phyloP scores from a whole-genome alignment of 75 land plant species.

The Larix kaempferi region DNA sequence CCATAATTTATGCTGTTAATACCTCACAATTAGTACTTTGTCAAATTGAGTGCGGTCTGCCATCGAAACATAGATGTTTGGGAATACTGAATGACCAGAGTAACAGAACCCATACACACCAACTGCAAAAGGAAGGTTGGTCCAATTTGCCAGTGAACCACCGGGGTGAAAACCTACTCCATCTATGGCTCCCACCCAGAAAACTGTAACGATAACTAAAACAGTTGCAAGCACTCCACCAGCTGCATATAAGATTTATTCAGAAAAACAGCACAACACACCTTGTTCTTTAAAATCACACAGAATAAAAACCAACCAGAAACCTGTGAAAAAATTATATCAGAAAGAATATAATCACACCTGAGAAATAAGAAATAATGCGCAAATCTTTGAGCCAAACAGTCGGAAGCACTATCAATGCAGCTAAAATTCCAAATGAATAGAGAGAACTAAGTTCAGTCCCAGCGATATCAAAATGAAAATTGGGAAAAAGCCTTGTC shows the following conservation, averaged over 20 bases:
- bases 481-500: constrained; percentile 69
- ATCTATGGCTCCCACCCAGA: constrained; percentile 59
- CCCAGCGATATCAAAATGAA: constrained; percentile 42
- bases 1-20: not conserved
- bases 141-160: constrained; percentile 54
- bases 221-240: constrained; percentile 86
- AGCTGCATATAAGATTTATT: constrained; percentile 44
- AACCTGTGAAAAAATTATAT: not conserved
- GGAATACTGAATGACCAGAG: constrained; percentile 92
- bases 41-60: constrained; percentile 66
- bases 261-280: not conserved
- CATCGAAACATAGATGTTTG: constrained; percentile 89
- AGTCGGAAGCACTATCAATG: constrained; percentile 76
- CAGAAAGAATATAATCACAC: constrained; percentile 22
- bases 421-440: constrained; percentile 63
- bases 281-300: not conserved
- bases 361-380: constrained; percentile 83
- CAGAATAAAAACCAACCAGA: not conserved
- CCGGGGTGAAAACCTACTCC: constrained; percentile 66
- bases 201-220: constrained; percentile 53
- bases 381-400: constrained; percentile 85
- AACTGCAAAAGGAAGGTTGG: constrained; percentile 71
- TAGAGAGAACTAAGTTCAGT: constrained; percentile 50
- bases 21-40: constrained; percentile 68
- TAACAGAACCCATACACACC: constrained; percentile 92